These are phyloP conservation scores for Clathrus columnatus DNA, from an alignment of 768 basidiomycete genomes.

Conservation along the genomic window DNA sequence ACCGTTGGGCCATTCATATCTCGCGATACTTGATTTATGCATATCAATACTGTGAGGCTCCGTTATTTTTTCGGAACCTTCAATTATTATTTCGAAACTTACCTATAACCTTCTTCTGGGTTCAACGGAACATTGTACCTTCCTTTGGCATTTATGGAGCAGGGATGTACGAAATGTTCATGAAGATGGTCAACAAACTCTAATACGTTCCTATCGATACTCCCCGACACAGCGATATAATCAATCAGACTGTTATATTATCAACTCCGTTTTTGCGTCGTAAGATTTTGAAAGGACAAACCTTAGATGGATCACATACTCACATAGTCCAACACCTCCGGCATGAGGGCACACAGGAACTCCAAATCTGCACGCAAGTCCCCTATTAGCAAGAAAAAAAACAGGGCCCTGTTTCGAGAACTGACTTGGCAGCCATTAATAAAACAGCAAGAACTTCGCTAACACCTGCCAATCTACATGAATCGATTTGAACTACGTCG, in stretches of 20 bases:
- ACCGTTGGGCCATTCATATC: conserved; percentile 82
- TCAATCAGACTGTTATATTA: conserved; percentile 62
- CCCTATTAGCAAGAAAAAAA: background rate
- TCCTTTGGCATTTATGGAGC: conserved; percentile 76
- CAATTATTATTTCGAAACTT: conserved; percentile 11
- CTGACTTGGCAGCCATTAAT: conserved; percentile 82
- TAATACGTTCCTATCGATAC: conserved; percentile 90
- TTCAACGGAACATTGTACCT: conserved; percentile 81
- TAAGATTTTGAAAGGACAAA: conserved; percentile 16
- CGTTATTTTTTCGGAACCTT: conserved; percentile 1
- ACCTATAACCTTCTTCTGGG: conserved; percentile 74
- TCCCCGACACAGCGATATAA: conserved; percentile 84
- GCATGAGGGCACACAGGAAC: conserved; percentile 89
- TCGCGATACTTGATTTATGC: conserved; percentile 67
- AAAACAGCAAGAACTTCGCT: conserved; percentile 88
- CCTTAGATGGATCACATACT: conserved; percentile 84
- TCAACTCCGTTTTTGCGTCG: background rate
- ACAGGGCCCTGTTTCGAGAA: background rate
- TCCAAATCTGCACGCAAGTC: conserved; percentile 47
- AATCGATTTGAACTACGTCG: conserved; percentile 93
- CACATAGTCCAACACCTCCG: conserved; percentile 88
- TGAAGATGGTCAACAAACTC: conserved; percentile 89
- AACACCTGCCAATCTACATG: conserved; percentile 87
- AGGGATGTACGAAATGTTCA: conserved; percentile 85
- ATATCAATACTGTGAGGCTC: conserved; percentile 69